phyloP scores from a whole-genome alignment of 2,329 filamentous ascomycete species.

The Penicillium sp. region DNA sequence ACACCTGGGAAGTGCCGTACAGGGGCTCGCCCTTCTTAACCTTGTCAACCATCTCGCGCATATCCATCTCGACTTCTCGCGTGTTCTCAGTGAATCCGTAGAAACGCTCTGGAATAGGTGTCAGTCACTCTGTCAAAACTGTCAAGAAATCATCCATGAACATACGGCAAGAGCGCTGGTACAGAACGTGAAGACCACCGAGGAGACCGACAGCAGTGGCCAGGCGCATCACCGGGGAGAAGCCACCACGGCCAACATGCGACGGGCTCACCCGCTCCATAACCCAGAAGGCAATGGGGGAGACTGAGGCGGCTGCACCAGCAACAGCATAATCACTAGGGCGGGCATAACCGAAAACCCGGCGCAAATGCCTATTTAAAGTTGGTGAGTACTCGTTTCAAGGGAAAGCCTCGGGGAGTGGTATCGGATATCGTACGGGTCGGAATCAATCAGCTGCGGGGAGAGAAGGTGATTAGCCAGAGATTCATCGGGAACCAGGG shows the following conservation, averaged over 20 bases:
- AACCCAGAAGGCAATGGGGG: slow-evolving; percentile 72
- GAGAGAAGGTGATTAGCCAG: slow-evolving; percentile 23
- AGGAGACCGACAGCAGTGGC: slow-evolving; percentile 71
- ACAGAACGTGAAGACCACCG: slow-evolving; percentile 83
- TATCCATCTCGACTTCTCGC: slow-evolving; percentile 92
- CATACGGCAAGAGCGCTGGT: slow-evolving; percentile 82
- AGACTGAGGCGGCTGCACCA: slow-evolving; percentile 67
- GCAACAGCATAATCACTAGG: slow-evolving; percentile 79
- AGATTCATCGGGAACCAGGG: neutral
- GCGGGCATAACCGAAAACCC: slow-evolving; percentile 85
- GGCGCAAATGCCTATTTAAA: slow-evolving; percentile 75
- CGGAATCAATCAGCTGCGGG: slow-evolving; percentile 91
- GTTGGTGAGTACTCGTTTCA: slow-evolving; percentile 38
- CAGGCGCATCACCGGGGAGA: slow-evolving; percentile 80
- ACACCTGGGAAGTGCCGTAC: slow-evolving; percentile 78
- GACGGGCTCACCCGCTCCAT: slow-evolving; percentile 88
- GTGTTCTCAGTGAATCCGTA: slow-evolving; percentile 93
- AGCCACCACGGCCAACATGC: slow-evolving; percentile 78
- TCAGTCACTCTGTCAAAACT: slow-evolving; percentile 11
- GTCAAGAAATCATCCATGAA: slow-evolving; percentile 29
- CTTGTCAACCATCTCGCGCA: slow-evolving; percentile 96
- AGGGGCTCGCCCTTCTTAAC: slow-evolving; percentile 90
- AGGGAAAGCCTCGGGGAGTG: slow-evolving; percentile 22
- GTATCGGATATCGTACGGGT: slow-evolving; percentile 71
- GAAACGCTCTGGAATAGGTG: slow-evolving; percentile 71